Evolutionary conservation across 2,329 filamentous ascomycete species (phyloP), one percentile per base, ranked within the genome.

Genomic region (Colletotrichum tanaceti): DNA sequence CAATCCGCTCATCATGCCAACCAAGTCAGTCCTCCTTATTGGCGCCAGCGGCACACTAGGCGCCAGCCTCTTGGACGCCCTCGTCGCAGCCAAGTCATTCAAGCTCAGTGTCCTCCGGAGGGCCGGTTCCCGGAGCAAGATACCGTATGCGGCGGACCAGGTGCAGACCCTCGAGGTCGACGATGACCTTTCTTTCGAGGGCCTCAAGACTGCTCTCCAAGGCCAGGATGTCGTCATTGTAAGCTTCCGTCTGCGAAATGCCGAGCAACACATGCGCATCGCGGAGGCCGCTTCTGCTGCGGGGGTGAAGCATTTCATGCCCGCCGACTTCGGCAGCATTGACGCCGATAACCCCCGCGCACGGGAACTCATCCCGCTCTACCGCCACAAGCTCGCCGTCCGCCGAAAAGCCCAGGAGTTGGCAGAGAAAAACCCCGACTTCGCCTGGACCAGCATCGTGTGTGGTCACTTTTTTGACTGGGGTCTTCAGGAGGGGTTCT

Each of bases 391-490:
- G 72, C 74, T 75, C 35, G 68, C 65, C 44, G 77, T 81, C 47
- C 78, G 77, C 4, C 72, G 72, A 57, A 72, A 71, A 32, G 71
- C 80, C 18, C 74, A 77, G 71, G 60, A 68, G 22, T 72, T 79
- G 39, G 72, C 76, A 0, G 73, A 70, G 2, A 41, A 71, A 43
- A 55, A 72, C 35, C 46, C 63, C 11, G 67, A 68, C 1, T 81
- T 81, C 65, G 71, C 73, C 2, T 82, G 77, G 77, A 81, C 79
- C 7, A 78, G 77, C 50, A 68, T 82, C 55, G 79, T 81, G 11
- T 75, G 74, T 35, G 80, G 80, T 1, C 79, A 81, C 66, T 81
- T 82, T 66, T 82, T 81, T 73, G 80, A 82, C 73, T 81, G 80
- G 79, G 80, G 80, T 4, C 65, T 82, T 57, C 68, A 69, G 46